A percentile compares a stretch with the other conserved stretches of the same genome.
Conservation (phyloP, 805 yeast genomes). For the Candida taoyuanica region DNA sequence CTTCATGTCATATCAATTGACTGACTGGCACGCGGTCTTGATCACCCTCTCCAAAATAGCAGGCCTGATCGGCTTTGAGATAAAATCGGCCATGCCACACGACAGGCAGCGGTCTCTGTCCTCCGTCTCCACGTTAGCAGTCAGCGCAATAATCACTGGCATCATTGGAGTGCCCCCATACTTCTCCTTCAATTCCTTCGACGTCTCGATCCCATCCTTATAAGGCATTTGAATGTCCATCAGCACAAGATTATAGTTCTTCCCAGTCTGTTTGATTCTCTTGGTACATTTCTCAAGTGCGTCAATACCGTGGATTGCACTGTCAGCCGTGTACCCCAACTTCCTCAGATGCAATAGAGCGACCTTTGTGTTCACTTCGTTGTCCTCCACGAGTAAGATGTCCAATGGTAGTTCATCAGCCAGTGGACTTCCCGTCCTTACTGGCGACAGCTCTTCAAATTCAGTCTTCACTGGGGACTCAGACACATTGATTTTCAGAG, state of each 20-base stretch:
- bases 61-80: conserved; percentile 51
- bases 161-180: conserved; percentile 54
- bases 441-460: neutral
- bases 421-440: conserved; percentile 1
- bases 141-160: conserved; percentile 92
- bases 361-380: conserved; percentile 68
- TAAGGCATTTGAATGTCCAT: conserved; percentile 97
- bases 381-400: conserved; percentile 91
- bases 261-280: conserved; percentile 40
- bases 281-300: conserved; percentile 88
- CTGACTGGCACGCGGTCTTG: neutral
- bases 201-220: conserved; percentile 89
- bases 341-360: conserved; percentile 68
- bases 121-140: conserved; percentile 68
- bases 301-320: conserved; percentile 85
- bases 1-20: too few species aligned
- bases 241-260: conserved; percentile 81
- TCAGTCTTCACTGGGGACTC: neutral
- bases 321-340: conserved; percentile 47
- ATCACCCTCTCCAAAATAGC: conserved; percentile 30
- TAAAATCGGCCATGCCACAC: conserved; percentile 50
- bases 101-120: conserved; percentile 42
- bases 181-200: conserved; percentile 59
- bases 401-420: conserved; percentile 34
- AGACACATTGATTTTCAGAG: too few species aligned